These are phyloP conservation scores for Trichoderma sp. DNA, from an alignment of 2,329 filamentous ascomycete genomes.

Conservation along the genomic window DNA sequence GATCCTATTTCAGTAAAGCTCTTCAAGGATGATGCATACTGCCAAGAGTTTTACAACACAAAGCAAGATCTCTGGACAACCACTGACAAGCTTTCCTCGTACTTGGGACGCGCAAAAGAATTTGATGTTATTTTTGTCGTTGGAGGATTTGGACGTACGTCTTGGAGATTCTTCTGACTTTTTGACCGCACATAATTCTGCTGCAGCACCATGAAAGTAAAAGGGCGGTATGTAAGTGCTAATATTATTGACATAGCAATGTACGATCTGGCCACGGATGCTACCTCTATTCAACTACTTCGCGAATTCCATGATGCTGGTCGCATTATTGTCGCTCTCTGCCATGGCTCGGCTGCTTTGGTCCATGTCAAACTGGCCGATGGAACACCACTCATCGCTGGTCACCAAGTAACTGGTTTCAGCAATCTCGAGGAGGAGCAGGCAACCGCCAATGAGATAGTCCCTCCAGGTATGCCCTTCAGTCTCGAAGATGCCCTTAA, in stretches of 20 bases:
- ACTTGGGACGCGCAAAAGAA: neutral
- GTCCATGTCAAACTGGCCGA: neutral
- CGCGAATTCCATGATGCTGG: neutral
- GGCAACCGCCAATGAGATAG: neutral
- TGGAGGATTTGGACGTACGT: neutral
- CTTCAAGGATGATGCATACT: neutral
- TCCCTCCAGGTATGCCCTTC: neutral
- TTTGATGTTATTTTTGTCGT: neutral
- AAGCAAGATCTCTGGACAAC: neutral
- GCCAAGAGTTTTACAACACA: neutral
- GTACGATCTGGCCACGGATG: neutral
- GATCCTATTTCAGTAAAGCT: neutral
- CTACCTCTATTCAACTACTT: neutral
- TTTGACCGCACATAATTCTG: neutral
- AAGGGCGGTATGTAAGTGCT: neutral
- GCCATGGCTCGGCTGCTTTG: neutral
- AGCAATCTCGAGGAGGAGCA: neutral
- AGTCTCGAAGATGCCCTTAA: neutral
- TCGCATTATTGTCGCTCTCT: neutral
- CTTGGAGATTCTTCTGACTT: neutral
- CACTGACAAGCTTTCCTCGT: neutral
- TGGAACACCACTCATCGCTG: neutral
- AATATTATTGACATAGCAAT: neutral
- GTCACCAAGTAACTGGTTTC: neutral
- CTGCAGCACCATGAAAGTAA: neutral